A percentile compares a stretch with the other conserved stretches of the same genome.
These are phyloP conservation scores for Xylariaceae sp. DNA, from an alignment of 2,329 filamentous ascomycete genomes.

Conservation along the genomic window DNA sequence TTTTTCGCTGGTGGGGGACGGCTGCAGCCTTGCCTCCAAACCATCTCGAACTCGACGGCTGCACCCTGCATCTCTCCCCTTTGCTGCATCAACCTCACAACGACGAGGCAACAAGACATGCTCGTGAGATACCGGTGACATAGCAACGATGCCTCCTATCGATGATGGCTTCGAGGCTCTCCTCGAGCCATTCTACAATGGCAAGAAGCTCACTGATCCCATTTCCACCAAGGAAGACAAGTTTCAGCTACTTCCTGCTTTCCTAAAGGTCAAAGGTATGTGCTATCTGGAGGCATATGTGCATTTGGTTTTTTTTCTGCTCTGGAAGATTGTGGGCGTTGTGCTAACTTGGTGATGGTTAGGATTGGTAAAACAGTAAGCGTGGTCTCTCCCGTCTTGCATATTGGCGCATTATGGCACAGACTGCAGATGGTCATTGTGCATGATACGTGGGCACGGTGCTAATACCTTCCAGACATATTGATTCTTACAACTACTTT, in stretches of 20 bases:
- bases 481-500: conserved; percentile 99
- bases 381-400: not conserved
- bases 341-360: conserved; percentile 18
- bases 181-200: conserved; percentile 63
- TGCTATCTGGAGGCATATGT: conserved; percentile 16
- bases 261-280: conserved; percentile 86
- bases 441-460: not conserved
- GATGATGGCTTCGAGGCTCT: conserved; percentile 65
- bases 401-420: too few relatives aligned
- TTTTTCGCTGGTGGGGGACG: too few relatives aligned
- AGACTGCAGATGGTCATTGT: too few relatives aligned
- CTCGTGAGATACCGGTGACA: not conserved
- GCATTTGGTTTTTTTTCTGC: too few relatives aligned
- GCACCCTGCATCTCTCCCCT: too few relatives aligned
- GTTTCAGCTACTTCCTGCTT: conserved; percentile 95
- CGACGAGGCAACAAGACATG: too few relatives aligned
- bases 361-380: conserved; percentile 75
- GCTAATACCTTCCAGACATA: conserved; percentile 50
- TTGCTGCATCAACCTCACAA: too few relatives aligned
- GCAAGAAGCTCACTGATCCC: conserved; percentile 62
- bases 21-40: too few relatives aligned
- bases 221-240: conserved; percentile 74
- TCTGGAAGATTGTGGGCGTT: too few relatives aligned
- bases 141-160: conserved; percentile 46
- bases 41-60: too few relatives aligned